These are phyloP conservation scores for Penicillium pancosmium DNA, from an alignment of 495 filamentous ascomycete genomes.

Conservation along the genomic window DNA sequence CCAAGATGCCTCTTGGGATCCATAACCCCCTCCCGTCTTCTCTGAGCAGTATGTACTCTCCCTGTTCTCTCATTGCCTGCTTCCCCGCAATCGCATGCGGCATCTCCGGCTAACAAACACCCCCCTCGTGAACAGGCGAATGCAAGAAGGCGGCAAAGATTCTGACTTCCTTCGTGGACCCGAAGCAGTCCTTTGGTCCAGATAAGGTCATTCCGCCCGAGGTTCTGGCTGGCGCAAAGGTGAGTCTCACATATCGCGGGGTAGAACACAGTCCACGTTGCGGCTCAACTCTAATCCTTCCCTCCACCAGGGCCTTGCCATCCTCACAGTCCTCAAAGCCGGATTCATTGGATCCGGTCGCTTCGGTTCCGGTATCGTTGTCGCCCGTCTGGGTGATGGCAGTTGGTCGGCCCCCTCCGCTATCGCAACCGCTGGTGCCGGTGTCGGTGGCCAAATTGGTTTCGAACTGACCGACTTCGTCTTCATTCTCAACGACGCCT, in stretches of 20 bases:
- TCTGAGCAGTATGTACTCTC: conserved; percentile 56
- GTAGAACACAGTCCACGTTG: conserved; percentile 11
- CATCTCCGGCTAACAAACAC: conserved; percentile 27
- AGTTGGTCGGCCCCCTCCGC: conserved; percentile 93
- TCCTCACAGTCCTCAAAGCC: conserved; percentile 93
- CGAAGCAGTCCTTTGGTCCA: conserved; percentile 89
- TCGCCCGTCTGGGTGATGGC: conserved; percentile 89
- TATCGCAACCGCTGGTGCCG: conserved; percentile 86
- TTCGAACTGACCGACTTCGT: conserved; percentile 98
- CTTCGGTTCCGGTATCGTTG: conserved; percentile 91
- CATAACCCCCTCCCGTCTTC: conserved; percentile 71
- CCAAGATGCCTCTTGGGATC: conserved; percentile 62
- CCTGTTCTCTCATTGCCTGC: conserved; percentile 13
- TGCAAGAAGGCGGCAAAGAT: conserved; percentile 93
- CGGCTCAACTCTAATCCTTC: conserved; percentile 9
- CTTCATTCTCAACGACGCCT: conserved; percentile 94
- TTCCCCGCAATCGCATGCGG: conserved; percentile 44
- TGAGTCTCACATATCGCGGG: conserved; percentile 38
- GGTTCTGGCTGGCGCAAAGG: conserved; percentile 89
- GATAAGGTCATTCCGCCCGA: conserved; percentile 97
- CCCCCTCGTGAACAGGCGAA: conserved; percentile 58
- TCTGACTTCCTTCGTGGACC: conserved; percentile 91
- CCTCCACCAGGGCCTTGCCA: conserved; percentile 75
- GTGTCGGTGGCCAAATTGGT: conserved; percentile 95
- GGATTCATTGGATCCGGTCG: conserved; percentile 92